Base-by-base conservation (phyloP, 2,329 filamentous ascomycete species). In the Pestalotiopsis sp. region DNA sequence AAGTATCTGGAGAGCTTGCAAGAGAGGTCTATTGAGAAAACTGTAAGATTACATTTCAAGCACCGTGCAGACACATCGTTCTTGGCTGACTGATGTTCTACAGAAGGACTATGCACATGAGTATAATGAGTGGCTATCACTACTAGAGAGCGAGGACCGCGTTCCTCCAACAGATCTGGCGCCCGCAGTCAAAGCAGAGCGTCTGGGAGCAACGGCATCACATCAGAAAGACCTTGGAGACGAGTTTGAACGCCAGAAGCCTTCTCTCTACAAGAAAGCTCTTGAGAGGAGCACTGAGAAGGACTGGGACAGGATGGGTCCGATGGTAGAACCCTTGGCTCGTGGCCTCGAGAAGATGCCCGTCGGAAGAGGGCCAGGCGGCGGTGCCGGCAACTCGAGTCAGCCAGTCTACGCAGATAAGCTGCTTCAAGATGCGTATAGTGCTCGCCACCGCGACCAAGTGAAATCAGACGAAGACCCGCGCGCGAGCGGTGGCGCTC, bases 211-310 rank as follows among this genome's bases (percentile, higher is more conserved):
- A 4, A 77, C 85, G 17, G 77, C 80, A 38, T 77, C 80, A 66
- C 81, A 83, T 61, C 85, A 88, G 73, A 80, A 78, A 56, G 79
- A 81, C 35, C 78, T 88, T 1, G 85, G 86, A 72, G 75, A 76
- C 0, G 85, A 87, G 67, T 84, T 88, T 66, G 79, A 81, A 69
- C 72, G 75, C 24, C 78, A 78, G 14, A 82, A 84, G 69, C 82
- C 84, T 7, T 78, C 80, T 11, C 75, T 88, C 4, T 83, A 83
- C 72, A 77, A 74, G 56, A 85, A 85, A 69, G 81, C 78, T 0
- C 77, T 79, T 67, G 80, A 81, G 1, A 75, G 81, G 35, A 71
- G 70, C 24, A 72, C 71, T 1, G 75, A 75, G 35, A 79, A 81
- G 52, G 81, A 81, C 56, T 82, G 82, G 70, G 81, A 82, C 38